Percentiles rank a stretch among this genome's conserved stretches.
Evolutionary conservation across 1,284 basidiomycete species (phyloP).

Genomic region (Rhodotorula sp.): DNA sequence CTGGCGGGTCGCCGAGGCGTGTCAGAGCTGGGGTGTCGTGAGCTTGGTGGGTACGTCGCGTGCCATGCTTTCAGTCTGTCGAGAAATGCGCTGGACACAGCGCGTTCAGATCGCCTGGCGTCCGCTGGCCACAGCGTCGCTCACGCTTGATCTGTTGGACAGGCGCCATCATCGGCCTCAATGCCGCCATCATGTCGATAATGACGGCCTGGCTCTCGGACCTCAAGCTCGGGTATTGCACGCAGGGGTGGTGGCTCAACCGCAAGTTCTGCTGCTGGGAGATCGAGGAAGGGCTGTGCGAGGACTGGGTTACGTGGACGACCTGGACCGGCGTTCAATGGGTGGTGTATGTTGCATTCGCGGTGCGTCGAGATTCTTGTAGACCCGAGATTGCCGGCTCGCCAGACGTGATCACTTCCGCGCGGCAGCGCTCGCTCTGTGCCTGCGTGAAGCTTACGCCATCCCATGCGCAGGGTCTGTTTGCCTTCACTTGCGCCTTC

Average conservation of each 20-base stretch:
- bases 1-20: slow-evolving; percentile 64
- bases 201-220: slow-evolving; percentile 98
- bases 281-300: slow-evolving; percentile 74
- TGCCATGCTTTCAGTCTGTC: no score
- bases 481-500: slow-evolving; percentile 81
- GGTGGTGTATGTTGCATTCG: slow-evolving; percentile 83
- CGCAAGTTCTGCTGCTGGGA: slow-evolving; percentile 99
- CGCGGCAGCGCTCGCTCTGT: not conserved
- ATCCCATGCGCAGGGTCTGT: slow-evolving; percentile 59
- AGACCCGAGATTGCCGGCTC: not conserved
- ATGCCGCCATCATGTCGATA: slow-evolving; percentile 92
- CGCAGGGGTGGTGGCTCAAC: slow-evolving; percentile 97
- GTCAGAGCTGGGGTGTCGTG: slow-evolving; percentile 72
- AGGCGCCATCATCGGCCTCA: slow-evolving; percentile 90
- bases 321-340: slow-evolving; percentile 67
- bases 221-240: slow-evolving; percentile 94
- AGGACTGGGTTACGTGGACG: slow-evolving; percentile 94
- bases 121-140: no score
- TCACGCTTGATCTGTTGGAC: not conserved
- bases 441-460: no score
- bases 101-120: no score
- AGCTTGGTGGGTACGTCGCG: slow-evolving; percentile 72
- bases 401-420: no score
- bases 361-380: slow-evolving; percentile 61
- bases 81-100: no score